Conservation (phyloP, 176 grass and related monocot species). For the Saccharum spontaneum region DNA sequence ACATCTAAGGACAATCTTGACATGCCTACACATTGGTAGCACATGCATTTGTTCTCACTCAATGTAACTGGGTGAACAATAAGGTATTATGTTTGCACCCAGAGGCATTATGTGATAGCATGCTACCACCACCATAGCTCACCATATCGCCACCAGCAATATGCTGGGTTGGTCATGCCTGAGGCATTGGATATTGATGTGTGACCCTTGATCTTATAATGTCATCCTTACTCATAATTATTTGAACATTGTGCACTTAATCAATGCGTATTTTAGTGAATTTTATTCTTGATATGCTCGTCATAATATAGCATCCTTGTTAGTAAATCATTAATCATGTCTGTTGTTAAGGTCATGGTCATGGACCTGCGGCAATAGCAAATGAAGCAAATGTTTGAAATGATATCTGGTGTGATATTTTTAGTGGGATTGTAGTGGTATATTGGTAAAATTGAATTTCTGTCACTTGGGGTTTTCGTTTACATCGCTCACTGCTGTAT, state of each 20-base stretch:
- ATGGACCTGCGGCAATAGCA: neutral
- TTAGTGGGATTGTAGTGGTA: neutral
- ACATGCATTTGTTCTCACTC: neutral
- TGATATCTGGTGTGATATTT: neutral
- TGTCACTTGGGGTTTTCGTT: neutral
- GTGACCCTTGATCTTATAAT: neutral
- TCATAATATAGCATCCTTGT: conserved; percentile 6
- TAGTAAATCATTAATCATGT: neutral
- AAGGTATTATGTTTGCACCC: neutral
- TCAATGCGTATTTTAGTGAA: conserved; percentile 1
- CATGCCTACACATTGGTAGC: neutral
- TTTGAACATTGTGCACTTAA: neutral
- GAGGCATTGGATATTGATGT: neutral
- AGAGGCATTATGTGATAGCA: neutral
- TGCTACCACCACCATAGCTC: neutral
- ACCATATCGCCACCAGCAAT: neutral
- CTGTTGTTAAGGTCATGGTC: neutral
- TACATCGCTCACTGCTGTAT: neutral
- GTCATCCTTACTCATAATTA: neutral
- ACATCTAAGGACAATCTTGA: neutral
- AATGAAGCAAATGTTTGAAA: neutral
- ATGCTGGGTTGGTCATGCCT: neutral
- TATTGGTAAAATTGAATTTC: neutral
- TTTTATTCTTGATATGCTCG: neutral
- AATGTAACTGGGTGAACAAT: neutral